Base-by-base conservation (phyloP, 106 monocot species). In the Platanthera zijinensis region DNA sequence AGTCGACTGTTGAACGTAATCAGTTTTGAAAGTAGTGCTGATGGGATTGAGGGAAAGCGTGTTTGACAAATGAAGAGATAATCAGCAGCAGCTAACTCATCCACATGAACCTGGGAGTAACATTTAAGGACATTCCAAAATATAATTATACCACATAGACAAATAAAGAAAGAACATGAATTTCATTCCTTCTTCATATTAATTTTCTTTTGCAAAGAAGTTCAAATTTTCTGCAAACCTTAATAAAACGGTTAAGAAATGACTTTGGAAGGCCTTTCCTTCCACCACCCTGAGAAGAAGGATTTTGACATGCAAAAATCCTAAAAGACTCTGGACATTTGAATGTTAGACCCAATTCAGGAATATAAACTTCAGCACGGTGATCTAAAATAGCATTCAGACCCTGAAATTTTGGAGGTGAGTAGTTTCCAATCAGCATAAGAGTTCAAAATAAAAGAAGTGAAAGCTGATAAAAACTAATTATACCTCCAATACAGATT, bases 231-330 rank as follows among this genome's bases (percentile, higher is more conserved):
- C 52, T 18, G 74, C n/a, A 5, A 30, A 95, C 95, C 91, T 94
- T 99, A 7, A 90, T 86, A 52, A 99, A 99, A 59, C 97, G 97
- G 81, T 94, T 99, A 21, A 99, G 84, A 71, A 99, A 99, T 21
- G 97, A 99, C 75, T 92, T 99, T 5, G 97, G 97, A 48, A 99
- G 94, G 39, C 97, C 87, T 84, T 99, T 99, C 77, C 97, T 91
- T 47, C 97, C 97, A 71, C 97, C 91, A 71, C 97, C 97, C 71
- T 99, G 97, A 79, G 77, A 82, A 30, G 97, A 86, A 53, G 97
- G 97, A 85, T 99, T 99, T 52, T 99, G 97, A 79, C 97, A 99
- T 61, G 97, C 97, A 90, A 99, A 99, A 75, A 99, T 77, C 83
- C 92, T 82, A 54, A 99, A 99, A 6, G 97, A 89, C 68, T 83